These are phyloP conservation scores for Tubosaeta sp. DNA, from an alignment of 768 basidiomycete genomes.

Conservation along the genomic window DNA sequence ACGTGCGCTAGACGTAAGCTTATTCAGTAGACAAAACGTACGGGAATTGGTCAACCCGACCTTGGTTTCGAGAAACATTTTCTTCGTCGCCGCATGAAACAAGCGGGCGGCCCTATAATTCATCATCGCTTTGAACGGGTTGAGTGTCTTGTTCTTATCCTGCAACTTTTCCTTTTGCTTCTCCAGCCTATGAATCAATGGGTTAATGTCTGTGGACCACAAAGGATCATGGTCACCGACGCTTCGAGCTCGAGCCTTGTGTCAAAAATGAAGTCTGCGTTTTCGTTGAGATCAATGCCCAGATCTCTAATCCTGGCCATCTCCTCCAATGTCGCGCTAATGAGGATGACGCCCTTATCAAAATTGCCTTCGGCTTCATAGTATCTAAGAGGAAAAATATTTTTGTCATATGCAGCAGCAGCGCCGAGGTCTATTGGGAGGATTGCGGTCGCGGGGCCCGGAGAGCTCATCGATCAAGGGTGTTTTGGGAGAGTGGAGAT, in stretches of 20 bases:
- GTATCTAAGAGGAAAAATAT: slow-evolving; percentile 6
- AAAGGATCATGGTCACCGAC: neutral
- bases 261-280: neutral
- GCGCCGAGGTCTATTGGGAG: slow-evolving; percentile 3
- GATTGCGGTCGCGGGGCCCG: neutral
- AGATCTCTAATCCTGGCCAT: neutral
- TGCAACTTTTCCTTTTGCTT: neutral
- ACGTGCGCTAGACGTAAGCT: neutral
- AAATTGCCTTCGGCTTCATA: neutral
- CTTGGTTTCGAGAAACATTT: neutral
- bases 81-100: neutral
- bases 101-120: neutral
- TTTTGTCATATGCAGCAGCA: neutral
- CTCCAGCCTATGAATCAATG: neutral
- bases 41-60: neutral
- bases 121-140: neutral
- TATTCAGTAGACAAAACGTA: neutral
- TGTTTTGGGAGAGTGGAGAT: neutral
- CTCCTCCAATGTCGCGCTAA: slow-evolving; percentile 6
- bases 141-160: no score
- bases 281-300: slow-evolving; percentile 1
- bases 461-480: neutral
- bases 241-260: neutral
- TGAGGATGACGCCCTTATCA: neutral
- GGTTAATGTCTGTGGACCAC: no score